phyloP scores from a whole-genome alignment of 2,329 filamentous ascomycete genomes.

The Ophiostoma triangulosporum region DNA sequence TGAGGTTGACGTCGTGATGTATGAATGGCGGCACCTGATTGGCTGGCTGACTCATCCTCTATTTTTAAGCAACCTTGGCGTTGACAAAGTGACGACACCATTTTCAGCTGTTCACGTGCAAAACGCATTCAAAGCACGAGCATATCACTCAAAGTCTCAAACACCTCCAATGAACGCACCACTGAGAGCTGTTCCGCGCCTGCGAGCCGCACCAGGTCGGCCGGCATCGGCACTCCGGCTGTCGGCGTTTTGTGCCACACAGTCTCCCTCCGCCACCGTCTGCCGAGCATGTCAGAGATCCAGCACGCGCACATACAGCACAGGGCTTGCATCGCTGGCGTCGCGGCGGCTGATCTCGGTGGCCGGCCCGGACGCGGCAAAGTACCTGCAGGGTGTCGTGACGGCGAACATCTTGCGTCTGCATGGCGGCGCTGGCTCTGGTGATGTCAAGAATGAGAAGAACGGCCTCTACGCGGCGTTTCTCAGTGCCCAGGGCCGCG shows the following conservation, averaged over 20 bases:
- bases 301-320: constrained; percentile 4
- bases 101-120: no score
- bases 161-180: neutral
- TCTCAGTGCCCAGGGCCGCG: constrained; percentile 69
- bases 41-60: neutral
- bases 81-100: neutral
- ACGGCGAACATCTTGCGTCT: constrained; percentile 51
- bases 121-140: no score
- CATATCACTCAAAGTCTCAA: neutral
- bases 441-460: constrained; percentile 11
- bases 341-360: constrained; percentile 69
- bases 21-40: neutral
- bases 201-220: neutral
- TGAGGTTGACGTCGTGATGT: neutral
- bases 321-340: constrained; percentile 44
- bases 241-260: neutral
- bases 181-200: neutral
- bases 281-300: neutral
- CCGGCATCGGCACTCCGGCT: constrained; percentile 5
- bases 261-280: neutral
- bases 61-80: neutral
- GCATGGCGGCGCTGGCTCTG: constrained; percentile 18
- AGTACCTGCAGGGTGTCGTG: constrained; percentile 79
- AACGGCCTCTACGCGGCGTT: constrained; percentile 69
- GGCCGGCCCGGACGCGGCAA: constrained; percentile 62